These are phyloP conservation scores for Cyclaneusma minus DNA, from an alignment of 2,329 filamentous ascomycete genomes.

Conservation along the genomic window DNA sequence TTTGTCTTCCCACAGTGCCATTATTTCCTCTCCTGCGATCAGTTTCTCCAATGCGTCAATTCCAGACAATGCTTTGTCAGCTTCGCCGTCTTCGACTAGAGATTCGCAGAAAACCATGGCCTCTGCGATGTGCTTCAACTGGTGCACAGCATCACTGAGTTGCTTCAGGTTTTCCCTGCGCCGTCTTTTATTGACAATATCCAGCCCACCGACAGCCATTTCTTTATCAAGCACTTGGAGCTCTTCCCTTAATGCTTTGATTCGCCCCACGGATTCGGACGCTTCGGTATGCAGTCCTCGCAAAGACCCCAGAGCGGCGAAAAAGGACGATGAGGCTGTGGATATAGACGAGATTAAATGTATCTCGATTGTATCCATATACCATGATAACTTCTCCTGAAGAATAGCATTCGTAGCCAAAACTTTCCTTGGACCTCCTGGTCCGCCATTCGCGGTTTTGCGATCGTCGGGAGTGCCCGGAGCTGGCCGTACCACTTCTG, in stretches of 20 bases:
- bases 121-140: conserved; percentile 65
- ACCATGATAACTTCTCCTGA: conserved; percentile 98
- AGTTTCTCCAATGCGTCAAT: conserved; percentile 68
- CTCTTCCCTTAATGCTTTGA: conserved; percentile 67
- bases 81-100: conserved; percentile 67
- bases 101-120: conserved; percentile 63
- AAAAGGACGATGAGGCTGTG: conserved; percentile 89
- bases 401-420: conserved; percentile 92
- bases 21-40: conserved; percentile 58
- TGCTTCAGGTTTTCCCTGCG: conserved; percentile 73
- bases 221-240: conserved; percentile 70
- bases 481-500: conserved; percentile 72
- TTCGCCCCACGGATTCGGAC: conserved; percentile 75
- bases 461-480: conserved; percentile 38
- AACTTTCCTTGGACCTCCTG: conserved; percentile 58
- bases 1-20: conserved; percentile 15
- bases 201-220: conserved; percentile 70
- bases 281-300: conserved; percentile 86
- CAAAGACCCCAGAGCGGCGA: conserved; percentile 80
- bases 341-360: conserved; percentile 95
- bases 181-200: conserved; percentile 70
- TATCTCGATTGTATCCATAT: conserved; percentile 98
- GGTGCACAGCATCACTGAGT: conserved; percentile 67
- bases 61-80: conserved; percentile 63
- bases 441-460: conserved; percentile 37